Conservation (phyloP, 345 rosid genomes). For the Cardiospermum halicacabum region DNA sequence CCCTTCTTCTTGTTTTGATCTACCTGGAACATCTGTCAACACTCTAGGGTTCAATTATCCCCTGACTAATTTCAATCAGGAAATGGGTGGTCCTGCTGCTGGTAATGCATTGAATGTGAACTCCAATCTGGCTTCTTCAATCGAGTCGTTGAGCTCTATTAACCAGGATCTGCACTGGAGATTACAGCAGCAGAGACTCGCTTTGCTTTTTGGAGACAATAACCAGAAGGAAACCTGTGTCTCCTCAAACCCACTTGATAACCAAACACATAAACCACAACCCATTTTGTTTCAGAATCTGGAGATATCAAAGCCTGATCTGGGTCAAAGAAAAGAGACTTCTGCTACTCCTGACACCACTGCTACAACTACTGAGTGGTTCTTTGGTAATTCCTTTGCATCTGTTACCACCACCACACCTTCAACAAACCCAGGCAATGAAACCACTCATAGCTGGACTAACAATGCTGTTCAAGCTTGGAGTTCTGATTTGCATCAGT, state of each 20-base stretch:
- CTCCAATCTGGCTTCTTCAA: slow-evolving; percentile 69
- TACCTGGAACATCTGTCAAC: slow-evolving; percentile 31
- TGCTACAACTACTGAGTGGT: slow-evolving; percentile 59
- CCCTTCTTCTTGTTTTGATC: slow-evolving; percentile 44
- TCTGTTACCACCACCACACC: slow-evolving; percentile 35
- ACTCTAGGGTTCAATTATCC: slow-evolving; percentile 53
- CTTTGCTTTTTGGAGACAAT: slow-evolving; percentile 54
- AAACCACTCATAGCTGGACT: slow-evolving; percentile 28
- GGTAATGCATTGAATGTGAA: slow-evolving; percentile 54
- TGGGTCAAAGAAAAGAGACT: slow-evolving; percentile 30
- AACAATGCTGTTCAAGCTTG: slow-evolving; percentile 39
- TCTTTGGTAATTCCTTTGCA: slow-evolving; percentile 53
- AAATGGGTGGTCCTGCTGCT: no score
- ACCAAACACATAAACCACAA: slow-evolving; percentile 42
- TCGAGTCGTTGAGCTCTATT: slow-evolving; percentile 79
- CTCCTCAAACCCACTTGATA: slow-evolving; percentile 27
- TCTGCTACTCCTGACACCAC: slow-evolving; percentile 29
- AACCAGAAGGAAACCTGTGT: slow-evolving; percentile 26
- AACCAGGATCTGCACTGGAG: slow-evolving; percentile 94
- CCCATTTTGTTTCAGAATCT: slow-evolving; percentile 65
- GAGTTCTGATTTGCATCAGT: slow-evolving; percentile 46
- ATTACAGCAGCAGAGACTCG: slow-evolving; percentile 83
- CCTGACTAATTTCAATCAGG: slow-evolving; percentile 31
- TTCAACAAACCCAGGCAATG: slow-evolving; percentile 23
- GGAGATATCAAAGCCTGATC: slow-evolving; percentile 37